Evolutionary conservation across 768 basidiomycete species (phyloP).

Genomic region (Chlorophyllum brunneum): DNA sequence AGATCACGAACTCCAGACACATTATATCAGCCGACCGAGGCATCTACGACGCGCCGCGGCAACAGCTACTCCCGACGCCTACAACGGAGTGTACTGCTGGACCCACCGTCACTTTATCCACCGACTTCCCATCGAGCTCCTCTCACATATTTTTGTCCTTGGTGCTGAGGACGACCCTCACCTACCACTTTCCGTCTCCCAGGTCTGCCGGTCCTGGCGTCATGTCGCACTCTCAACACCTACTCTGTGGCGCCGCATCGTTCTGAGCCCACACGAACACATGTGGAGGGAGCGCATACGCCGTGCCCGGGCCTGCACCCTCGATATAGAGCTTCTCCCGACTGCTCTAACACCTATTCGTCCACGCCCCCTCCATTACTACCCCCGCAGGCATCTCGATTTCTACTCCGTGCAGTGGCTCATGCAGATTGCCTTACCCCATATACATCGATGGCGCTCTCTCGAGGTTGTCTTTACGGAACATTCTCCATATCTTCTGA

Average conservation of each 20-base stretch:
- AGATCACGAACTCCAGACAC: constrained; percentile 7
- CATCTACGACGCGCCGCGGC: constrained; percentile 31
- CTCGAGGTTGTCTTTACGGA: constrained; percentile 52
- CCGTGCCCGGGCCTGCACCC: constrained; percentile 55
- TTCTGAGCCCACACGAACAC: constrained; percentile 39
- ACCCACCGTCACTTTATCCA: constrained; percentile 47
- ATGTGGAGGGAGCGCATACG: constrained; percentile 65
- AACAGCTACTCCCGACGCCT: constrained; percentile 13
- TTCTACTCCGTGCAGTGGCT: constrained; percentile 51
- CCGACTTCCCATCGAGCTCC: constrained; percentile 57
- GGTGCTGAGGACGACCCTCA: constrained; percentile 53
- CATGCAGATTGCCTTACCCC: constrained; percentile 52
- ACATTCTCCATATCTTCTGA: constrained; percentile 65
- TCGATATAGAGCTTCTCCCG: constrained; percentile 53
- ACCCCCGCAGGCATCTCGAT: constrained; percentile 27
- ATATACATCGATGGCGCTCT: constrained; percentile 57
- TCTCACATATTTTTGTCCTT: constrained; percentile 59
- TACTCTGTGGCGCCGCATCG: constrained; percentile 60
- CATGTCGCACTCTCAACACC: constrained; percentile 57
- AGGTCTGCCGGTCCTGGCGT: constrained; percentile 67
- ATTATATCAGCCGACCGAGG: constrained; percentile 31
- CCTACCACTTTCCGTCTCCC: constrained; percentile 61
- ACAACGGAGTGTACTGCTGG: constrained; percentile 8
- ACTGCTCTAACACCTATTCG: constrained; percentile 24
- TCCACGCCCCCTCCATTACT: constrained; percentile 21